These are phyloP conservation scores for Fusarium floridanum DNA, from an alignment of 2,329 filamentous ascomycete genomes.

Conservation along the genomic window DNA sequence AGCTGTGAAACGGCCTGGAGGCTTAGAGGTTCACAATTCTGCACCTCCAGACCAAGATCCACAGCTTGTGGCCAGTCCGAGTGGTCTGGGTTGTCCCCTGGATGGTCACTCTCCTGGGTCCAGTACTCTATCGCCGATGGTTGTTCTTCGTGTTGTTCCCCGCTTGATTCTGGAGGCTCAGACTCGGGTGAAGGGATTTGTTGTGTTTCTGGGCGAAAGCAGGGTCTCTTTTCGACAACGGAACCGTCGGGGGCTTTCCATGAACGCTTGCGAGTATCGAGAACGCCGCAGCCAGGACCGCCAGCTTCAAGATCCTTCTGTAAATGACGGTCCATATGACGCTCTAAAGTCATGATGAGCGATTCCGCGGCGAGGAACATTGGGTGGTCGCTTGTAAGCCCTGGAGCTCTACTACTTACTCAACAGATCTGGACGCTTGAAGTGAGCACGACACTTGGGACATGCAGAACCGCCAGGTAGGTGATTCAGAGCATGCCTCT, in stretches of 20 bases:
- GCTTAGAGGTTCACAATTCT: conserved; percentile 6
- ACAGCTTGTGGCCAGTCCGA: background rate
- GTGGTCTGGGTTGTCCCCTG: background rate
- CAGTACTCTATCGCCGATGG: background rate
- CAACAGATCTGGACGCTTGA: conserved; percentile 69
- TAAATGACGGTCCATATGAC: conserved; percentile 67
- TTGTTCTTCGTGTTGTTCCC: conserved; percentile 8
- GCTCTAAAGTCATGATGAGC: conserved; percentile 54
- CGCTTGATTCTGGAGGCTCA: conserved; percentile 13
- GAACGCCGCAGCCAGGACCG: conserved; percentile 61
- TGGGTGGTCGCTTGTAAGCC: background rate
- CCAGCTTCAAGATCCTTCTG: conserved; percentile 69
- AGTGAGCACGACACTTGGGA: conserved; percentile 69
- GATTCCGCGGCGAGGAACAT: background rate
- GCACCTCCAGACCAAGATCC: background rate
- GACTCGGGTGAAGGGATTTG: conserved; percentile 21
- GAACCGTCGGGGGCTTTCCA: conserved; percentile 67
- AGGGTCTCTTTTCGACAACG: conserved; percentile 60
- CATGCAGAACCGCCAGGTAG: conserved; percentile 67
- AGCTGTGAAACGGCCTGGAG: background rate
- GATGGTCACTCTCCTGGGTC: background rate
- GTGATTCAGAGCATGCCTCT: conserved; percentile 70
- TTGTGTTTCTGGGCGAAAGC: conserved; percentile 15
- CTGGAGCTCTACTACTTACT: conserved; percentile 26
- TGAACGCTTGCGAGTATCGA: conserved; percentile 68